Base-by-base conservation (phyloP, 2,329 filamentous ascomycete species). In the Aspergillus ochraceus region DNA sequence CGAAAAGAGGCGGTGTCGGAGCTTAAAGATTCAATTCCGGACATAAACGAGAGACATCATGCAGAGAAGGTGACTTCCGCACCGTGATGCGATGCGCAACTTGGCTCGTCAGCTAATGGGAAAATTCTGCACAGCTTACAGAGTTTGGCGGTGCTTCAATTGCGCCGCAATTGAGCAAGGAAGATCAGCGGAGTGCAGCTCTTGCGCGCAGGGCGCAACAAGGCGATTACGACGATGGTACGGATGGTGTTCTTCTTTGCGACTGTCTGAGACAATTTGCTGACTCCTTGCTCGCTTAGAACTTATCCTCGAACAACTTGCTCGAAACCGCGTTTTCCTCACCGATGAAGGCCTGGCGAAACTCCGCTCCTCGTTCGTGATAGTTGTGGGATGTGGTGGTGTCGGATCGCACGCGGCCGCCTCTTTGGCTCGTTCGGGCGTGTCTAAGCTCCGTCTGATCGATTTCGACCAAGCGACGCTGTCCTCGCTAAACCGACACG, bases 391-490 rank as follows among this genome's bases (percentile, higher is more conserved):
- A 4, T 94, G 92, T 66, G 95, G 95, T 64, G 95, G 95, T 47
- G 95, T 99, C 5, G 95, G 95, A 50, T 97, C 92, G 6, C 96
- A 99, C 79, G 93, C 91, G 63, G 86, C 89, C 4, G 89, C 93
- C 1, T 89, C 95, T 3, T 86, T 99, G 30, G 90, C 92, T 5
- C 88, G 95, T 30, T 97, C 93, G 0, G 95, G 95, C 32, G 92
- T 96, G 49, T 88, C 90, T n/a, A 89, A 88, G 68, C 83, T 99
- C 57, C 88, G 95, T 1, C 84, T 99, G 42, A 87, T 99, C 66
- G 95, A 99, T 76, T 99, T 99, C 74, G 95, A 99, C 74, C 95
- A 99, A 82, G 94, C 99, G 36, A 96, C 93, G 0, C 82, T 99
- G 49, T 96, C 91, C 64, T 97, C 92, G 3, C 80, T 99, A 57